Base-by-base conservation (phyloP, 768 basidiomycete species). In the Tricholoma flavovirens region DNA sequence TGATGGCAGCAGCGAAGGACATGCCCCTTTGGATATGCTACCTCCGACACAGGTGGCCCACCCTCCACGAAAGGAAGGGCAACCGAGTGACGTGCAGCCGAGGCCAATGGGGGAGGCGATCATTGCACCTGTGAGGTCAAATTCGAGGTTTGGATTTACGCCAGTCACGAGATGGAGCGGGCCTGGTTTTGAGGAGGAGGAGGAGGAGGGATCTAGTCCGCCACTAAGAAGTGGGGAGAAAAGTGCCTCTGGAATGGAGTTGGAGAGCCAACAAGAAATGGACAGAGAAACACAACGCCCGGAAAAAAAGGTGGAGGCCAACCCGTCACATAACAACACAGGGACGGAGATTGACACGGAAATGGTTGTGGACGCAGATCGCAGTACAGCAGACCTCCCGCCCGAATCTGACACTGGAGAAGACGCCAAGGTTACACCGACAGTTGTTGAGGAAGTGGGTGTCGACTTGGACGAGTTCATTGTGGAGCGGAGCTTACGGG, bases 21-120 rank as follows among this genome's bases (percentile, higher is more conserved):
- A 42, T 22, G 56, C 53, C 32, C 56, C 56, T 6, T 26, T 57
- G 45, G 59, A 57, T 11, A 24, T 48, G 29, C 12, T 54, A 22
- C 52, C 56, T 15, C 29, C 50, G 4, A 17, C 33, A 17, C 46
- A 21, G 26, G 12, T n/a, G 10, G 26, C 30, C n/a, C 24, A 29
- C 30, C 29, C 26, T 30, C 29, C 29, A 3, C 46, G 26, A 49
- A 49, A 30, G 2, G 46, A 49, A 10, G 15, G 9, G 2, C 29
- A n/a, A 12, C 5, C 54, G 8, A 45, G 30, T 21, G 49, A 30
- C 3, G 53, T 33, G 24, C 19, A 19, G 8, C 21, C 24, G 11
- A 7, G 49, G 14, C 12, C 45, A 12, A 29, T 19, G 5, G 35
- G 19, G 33, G 35, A 49, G 8, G 30, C 22, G 56, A 45, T 14